These are phyloP conservation scores for Pachysandra terminalis DNA, from an alignment of 164 flowering plant genomes.

Conservation along the genomic window DNA sequence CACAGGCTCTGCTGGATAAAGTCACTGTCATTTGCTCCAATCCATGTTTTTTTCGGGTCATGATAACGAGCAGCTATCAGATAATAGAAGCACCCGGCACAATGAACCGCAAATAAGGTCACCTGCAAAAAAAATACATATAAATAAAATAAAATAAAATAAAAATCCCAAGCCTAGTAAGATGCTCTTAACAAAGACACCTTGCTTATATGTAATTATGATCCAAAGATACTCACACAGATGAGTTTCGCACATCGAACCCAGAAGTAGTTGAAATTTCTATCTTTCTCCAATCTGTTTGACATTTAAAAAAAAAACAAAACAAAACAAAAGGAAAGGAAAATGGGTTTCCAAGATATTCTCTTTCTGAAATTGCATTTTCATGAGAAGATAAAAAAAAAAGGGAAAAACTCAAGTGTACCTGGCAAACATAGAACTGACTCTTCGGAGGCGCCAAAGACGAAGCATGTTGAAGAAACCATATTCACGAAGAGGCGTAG, in stretches of 20 bases:
- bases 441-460: slow-evolving; percentile 97
- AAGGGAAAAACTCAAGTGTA: slow-evolving; percentile 15
- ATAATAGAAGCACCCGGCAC: slow-evolving; percentile 91
- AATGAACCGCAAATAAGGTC: slow-evolving; percentile 89
- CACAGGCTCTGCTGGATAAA: slow-evolving; percentile 49
- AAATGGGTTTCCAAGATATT: no score
- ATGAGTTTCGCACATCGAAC: slow-evolving; percentile 82
- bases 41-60: slow-evolving; percentile 66
- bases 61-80: slow-evolving; percentile 68
- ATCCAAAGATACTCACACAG: slow-evolving; percentile 55
- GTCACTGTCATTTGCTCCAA: slow-evolving; percentile 44
- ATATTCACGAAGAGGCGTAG: slow-evolving; percentile 40
- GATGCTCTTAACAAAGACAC: slow-evolving; percentile 2
- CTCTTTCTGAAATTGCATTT: background rate
- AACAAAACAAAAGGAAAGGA: no score
- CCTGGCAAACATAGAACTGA: slow-evolving; percentile 82
- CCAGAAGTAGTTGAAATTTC: slow-evolving; percentile 77
- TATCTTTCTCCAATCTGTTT: slow-evolving; percentile 91
- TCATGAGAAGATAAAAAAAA: background rate
- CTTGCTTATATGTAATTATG: background rate
- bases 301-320: no score
- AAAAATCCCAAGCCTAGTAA: slow-evolving; percentile 5
- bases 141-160: no score
- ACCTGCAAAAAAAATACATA: slow-evolving; percentile 72
- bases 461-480: slow-evolving; percentile 95